phyloP scores from a whole-genome alignment of 345 rosid genomes.

The Lumnitzera littorea region DNA sequence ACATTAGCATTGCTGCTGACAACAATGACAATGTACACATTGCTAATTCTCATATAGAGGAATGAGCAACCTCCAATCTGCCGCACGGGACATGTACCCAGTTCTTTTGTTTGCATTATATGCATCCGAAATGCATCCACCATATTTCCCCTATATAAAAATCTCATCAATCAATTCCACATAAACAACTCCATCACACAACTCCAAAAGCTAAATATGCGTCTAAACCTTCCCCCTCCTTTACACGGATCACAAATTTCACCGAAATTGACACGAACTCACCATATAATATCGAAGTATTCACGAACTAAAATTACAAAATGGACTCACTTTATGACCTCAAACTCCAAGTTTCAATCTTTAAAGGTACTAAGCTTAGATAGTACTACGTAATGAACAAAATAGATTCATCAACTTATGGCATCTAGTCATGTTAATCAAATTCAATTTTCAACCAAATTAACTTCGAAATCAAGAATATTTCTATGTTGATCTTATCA shows the following conservation, averaged over 20 bases:
- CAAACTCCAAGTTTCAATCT: not conserved
- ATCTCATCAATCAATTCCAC: too few relatives aligned
- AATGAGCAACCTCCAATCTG: constrained; percentile 99
- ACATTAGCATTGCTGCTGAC: constrained; percentile 99
- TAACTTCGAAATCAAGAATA: not conserved
- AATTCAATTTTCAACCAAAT: not conserved
- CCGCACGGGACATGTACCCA: constrained; percentile 93
- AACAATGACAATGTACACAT: constrained; percentile 94
- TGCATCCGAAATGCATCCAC: constrained; percentile 98
- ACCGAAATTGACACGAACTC: too few relatives aligned
- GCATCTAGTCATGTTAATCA: too few relatives aligned
- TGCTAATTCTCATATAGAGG: constrained; percentile 94
- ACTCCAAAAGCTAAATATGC: not conserved
- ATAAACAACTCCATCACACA: too few relatives aligned
- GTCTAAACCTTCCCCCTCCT: not conserved
- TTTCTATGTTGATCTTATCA: not conserved
- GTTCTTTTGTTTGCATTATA: constrained; percentile 97
- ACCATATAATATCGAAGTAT: not conserved
- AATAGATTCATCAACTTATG: too few relatives aligned
- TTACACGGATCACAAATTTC: not conserved
- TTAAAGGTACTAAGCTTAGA: not conserved
- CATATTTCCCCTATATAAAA: constrained; percentile 77
- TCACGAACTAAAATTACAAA: not conserved
- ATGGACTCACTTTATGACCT: not conserved
- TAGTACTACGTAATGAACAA: too few relatives aligned